Evolutionary conservation across 202 grass and related monocot genomes (phyloP), one percentile per base, ranked within the genome.

Genomic region (Saccharum hybrid): DNA sequence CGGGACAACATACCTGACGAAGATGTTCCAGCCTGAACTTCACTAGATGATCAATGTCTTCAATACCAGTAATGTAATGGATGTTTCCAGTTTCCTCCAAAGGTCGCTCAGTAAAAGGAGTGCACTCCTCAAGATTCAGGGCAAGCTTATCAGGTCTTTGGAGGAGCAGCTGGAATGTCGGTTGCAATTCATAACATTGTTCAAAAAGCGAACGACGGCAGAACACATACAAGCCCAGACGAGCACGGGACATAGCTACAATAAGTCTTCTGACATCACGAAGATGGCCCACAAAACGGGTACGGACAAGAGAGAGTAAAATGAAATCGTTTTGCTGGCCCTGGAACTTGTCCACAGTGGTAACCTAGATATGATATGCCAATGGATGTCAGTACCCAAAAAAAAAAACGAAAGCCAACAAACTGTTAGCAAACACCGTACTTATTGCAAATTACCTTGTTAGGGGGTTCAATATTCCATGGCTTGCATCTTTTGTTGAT

Each of bases 301-400:
- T 94, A 21, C 93, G 93, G 22, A 99, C 96, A 65, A 99, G 86
- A 88, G 96, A 99, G 41, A 99, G 78, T 52, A 99, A 71, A 87
- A 99, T 99, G 88, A 96, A 96, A 87, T 99, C 93, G 87, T 99
- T 99, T 74, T 99, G 96, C 66, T 99, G 96, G 22, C 96, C 96
- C 87, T 99, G 96, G 76, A 99, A 99, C 82, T 99, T 99, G 57
- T 99, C 96, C 69, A 99, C 96, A 37, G 96, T 99, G 3, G 89
- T 69, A 76, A 96, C 88, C 95, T 97, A 88, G 36, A 84, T 23
- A 69, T 49, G 11, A 70, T 57, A 77, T 54, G 31, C 38, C 23
- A 66, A 86, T 49, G n/a, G 51, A 62, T 80, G 61, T 90, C 60
- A 76, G 76, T 75, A 85, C 57, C 57, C 39, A n/a, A n/a, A 79